Evolutionary conservation across 805 yeast genomes (phyloP), one percentile per base, ranked within the genome.

Genomic region (Clavispora carvajalis): DNA sequence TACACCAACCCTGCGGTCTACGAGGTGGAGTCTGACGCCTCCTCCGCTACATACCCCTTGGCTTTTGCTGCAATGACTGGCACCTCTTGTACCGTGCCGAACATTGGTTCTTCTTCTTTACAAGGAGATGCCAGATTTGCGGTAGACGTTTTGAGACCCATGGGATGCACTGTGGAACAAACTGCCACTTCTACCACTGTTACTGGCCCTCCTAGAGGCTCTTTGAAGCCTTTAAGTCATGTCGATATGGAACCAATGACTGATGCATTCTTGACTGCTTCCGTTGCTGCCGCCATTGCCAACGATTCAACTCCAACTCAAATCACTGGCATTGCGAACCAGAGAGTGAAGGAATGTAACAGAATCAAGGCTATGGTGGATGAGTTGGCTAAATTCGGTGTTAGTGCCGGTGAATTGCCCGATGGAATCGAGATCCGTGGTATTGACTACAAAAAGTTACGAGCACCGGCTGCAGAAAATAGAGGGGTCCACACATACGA

Each of bases 161-260:
- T 93, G 99, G 99, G 99, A 2, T 93, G 98, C 63, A 66, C 57
- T 2, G 99, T 93, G 18, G 73, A 63, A 33, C 99, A 93, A 67
- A 78, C 93, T 2, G 83, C 75, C 1, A 79, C 85, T 2, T 80
- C 95, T 2, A 93, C 99, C 0, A 89, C 97, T 0, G 98, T 93
- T 7, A 78, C 82, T 31, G 98, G 97, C 36, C 96, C 97, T 5
- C 70, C 84, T 15, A 64, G 65, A 28, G 95, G 95, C 12, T 45
- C 62, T 0, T 71, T 93, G 49, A 76, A 72, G 54, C 86, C 95
- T 6, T 69, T 93, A 47, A 69, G 79, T 10, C 76, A 71, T 46
- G 83, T 93, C 41, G 97, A 93, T 59, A 93, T 93, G 99, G 99
- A 93, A 66, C 98, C 99, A 40, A 93, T 93, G 99, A 93, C 99